Conservation (phyloP, 345 rosid genomes). For the Syzygium aromaticum region DNA sequence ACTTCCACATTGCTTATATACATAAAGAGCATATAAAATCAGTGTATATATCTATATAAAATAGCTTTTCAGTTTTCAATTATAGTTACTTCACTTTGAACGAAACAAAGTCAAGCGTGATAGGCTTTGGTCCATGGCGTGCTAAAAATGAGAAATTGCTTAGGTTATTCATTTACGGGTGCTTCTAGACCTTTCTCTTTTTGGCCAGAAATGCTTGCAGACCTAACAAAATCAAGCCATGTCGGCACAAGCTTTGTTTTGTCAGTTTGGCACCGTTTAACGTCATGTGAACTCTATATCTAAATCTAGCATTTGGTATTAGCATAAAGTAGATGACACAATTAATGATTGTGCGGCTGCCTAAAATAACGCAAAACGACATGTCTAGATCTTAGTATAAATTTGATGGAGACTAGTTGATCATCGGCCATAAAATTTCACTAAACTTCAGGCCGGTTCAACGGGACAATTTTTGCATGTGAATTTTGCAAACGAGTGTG, state of each 20-base stretch:
- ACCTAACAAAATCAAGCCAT: background rate
- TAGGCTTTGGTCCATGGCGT: background rate
- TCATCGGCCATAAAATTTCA: background rate
- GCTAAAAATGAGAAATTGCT: background rate
- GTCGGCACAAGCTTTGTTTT: background rate
- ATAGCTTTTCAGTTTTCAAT: background rate
- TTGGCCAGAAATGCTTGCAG: background rate
- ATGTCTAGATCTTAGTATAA: background rate
- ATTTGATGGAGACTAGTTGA: background rate
- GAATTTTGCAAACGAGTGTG: too few relatives aligned
- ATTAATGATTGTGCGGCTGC: background rate
- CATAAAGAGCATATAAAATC: too few relatives aligned
- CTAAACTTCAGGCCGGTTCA: rapidly evolving
- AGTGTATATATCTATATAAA: too few relatives aligned
- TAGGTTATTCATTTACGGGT: background rate
- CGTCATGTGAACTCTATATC: background rate
- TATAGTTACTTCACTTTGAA: background rate
- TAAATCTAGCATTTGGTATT: too few relatives aligned
- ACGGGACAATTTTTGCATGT: background rate
- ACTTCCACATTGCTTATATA: background rate
- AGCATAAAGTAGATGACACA: too few relatives aligned
- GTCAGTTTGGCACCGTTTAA: background rate
- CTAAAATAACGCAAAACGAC: background rate
- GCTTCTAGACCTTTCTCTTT: background rate
- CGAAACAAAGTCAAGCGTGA: background rate